Conservation (phyloP, 2,329 filamentous ascomycete genomes). For the Davidsoniella virescens region DNA sequence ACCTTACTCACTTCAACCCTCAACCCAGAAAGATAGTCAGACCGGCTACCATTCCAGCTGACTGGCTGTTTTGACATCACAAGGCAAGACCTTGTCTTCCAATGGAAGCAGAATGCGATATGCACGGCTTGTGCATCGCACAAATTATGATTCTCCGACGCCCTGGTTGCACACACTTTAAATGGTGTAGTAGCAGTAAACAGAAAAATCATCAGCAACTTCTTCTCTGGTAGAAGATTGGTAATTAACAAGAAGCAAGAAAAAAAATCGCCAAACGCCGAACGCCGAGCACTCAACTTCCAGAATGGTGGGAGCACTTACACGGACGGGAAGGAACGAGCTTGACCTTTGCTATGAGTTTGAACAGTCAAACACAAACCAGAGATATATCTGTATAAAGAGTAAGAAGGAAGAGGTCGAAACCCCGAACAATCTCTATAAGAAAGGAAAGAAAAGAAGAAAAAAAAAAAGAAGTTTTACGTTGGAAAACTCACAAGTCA, state of each 20-base stretch:
- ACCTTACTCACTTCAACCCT: too few species aligned
- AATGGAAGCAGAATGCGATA: not conserved
- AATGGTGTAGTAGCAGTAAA: too few species aligned
- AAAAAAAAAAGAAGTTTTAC: not conserved
- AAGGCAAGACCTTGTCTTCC: not conserved
- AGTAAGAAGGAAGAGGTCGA: not conserved
- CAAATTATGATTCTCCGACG: too few species aligned
- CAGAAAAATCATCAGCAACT: too few species aligned
- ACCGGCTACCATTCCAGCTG: too few species aligned
- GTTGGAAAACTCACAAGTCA: not conserved
- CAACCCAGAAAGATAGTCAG: too few species aligned
- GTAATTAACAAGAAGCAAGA: not conserved
- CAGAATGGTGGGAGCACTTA: constrained; percentile 10
- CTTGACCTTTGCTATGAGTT: not conserved
- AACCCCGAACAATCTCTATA: not conserved
- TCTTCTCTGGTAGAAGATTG: not conserved
- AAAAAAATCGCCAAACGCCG: not conserved
- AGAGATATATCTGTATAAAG: too few species aligned
- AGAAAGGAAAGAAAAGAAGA: not conserved
- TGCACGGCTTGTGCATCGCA: too few species aligned
- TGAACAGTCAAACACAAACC: too few species aligned
- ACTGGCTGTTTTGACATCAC: too few species aligned
- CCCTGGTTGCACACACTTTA: too few species aligned
- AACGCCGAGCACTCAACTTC: not conserved
- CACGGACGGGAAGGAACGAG: constrained; percentile 12